phyloP scores from a whole-genome alignment of 2,329 filamentous ascomycete genomes.

The Cladophialophora immunda region DNA sequence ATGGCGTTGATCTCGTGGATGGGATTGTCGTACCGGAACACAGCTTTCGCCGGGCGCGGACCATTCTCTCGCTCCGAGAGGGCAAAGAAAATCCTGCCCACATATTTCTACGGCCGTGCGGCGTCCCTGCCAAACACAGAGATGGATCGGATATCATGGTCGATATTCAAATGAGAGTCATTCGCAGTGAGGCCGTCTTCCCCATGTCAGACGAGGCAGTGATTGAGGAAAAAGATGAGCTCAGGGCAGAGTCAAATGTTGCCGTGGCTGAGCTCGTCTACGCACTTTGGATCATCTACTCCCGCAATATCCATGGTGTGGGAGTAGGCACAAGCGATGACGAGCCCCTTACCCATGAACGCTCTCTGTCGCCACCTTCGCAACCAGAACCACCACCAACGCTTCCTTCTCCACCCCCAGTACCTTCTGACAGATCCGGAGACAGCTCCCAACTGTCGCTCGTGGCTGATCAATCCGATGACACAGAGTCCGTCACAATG shows the following conservation, averaged over 20 bases:
- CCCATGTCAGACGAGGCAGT: conserved; percentile 68
- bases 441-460: conserved; percentile 51
- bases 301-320: conserved; percentile 84
- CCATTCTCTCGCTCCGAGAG: conserved; percentile 82
- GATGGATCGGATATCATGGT: conserved; percentile 93
- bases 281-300: conserved; percentile 97
- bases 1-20: conserved; percentile 82
- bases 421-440: conserved; percentile 43
- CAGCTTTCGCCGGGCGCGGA: conserved; percentile 88
- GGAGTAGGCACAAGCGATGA: conserved; percentile 67
- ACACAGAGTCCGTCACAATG: conserved; percentile 61
- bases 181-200: conserved; percentile 81
- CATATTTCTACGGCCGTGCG: conserved; percentile 83
- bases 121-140: conserved; percentile 83
- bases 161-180: conserved; percentile 95
- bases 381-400: conserved; percentile 82
- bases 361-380: conserved; percentile 74
- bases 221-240: conserved; percentile 69
- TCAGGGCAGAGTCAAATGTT: conserved; percentile 53
- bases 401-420: conserved; percentile 46
- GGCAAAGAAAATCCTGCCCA: conserved; percentile 79
- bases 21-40: conserved; percentile 98
- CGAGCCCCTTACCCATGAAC: conserved; percentile 62
- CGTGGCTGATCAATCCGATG: conserved; percentile 48
- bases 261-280: conserved; percentile 83